Evolutionary conservation across 257 asterid species (phyloP), one percentile per base, ranked within the genome.

Genomic region (Thymus quinquecostatus): DNA sequence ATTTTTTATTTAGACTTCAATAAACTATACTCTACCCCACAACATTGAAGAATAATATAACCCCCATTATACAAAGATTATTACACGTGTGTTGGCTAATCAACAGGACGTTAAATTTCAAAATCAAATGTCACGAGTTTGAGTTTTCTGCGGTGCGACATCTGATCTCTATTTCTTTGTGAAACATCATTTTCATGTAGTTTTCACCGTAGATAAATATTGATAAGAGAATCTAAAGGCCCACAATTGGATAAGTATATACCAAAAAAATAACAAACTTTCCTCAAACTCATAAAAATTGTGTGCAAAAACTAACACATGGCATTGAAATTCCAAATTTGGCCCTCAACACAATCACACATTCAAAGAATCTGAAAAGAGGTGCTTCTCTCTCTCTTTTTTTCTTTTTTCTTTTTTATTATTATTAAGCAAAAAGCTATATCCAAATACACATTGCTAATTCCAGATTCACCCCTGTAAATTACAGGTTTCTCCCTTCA

Each of bases 391-490:
- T 21, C 21, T 21, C 21, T 21, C 21, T 21, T 30, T 40, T 55
- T 47, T 55, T 55, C 75, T 69, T 75, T 38, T 38, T 1, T 36
- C 6, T 0, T 44, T 9, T 0, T 44, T 44, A 0, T 2, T 44
- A 80, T 83, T 77, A 82, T 72, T 80, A 27, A 14, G 71, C 70
- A 68, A 60, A 79, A 62, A 40, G 34, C 56, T 59, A 56, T 60
- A 70, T 27, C 67, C 77, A 80, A 82, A 79, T 71, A 82, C 86
- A 84, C 76, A 82, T 69, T 33, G 76, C 80, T n/a, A 6, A 64
- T 78, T 78, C 75, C 58, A 67, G 84, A 82, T 81, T 82, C 60
- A 79, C 82, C 85, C 72, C 69, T 65, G 56, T 81, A 74, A 82
- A 70, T 65, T 65, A 70, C 77, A 75, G 65, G 68, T 33, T 70